Evolutionary conservation across 164 flowering plant species (phyloP).

Genomic region (Buxus sempervirens): DNA sequence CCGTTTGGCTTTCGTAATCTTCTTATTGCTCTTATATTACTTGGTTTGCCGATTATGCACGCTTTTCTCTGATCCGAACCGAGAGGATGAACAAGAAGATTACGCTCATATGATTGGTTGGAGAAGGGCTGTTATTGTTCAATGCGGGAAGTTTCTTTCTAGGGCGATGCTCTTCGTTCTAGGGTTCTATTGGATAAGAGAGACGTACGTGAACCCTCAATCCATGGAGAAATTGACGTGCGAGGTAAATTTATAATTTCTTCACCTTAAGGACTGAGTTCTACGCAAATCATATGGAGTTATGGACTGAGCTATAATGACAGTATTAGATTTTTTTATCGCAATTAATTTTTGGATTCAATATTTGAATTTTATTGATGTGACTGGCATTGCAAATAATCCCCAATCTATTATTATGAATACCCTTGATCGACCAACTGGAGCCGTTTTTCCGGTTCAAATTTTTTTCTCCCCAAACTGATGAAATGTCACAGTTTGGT

Average conservation of each 20-base stretch:
- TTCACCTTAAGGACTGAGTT: neutral
- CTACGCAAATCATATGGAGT: no score
- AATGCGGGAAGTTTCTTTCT: slow-evolving; percentile 27
- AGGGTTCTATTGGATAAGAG: slow-evolving; percentile 34
- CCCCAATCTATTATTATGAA: neutral
- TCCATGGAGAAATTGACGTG: slow-evolving; percentile 2
- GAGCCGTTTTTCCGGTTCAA: neutral
- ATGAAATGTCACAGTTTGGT: neutral
- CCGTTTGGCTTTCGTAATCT: slow-evolving; percentile 40
- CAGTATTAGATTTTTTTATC: neutral
- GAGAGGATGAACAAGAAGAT: slow-evolving; percentile 37
- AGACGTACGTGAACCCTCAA: slow-evolving; percentile 7
- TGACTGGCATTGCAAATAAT: neutral
- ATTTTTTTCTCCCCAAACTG: neutral
- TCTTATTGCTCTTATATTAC: slow-evolving; percentile 33
- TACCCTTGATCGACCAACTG: neutral
- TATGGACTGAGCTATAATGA: neutral
- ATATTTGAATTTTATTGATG: neutral
- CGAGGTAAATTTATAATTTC: slow-evolving; percentile 12
- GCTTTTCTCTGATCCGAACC: slow-evolving; percentile 35
- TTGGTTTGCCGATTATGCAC: slow-evolving; percentile 51
- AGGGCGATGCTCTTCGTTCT: slow-evolving; percentile 31
- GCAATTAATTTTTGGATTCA: no score
- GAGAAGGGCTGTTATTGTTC: slow-evolving; percentile 28
- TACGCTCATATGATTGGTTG: slow-evolving; percentile 84